Conservation (phyloP, 2,329 filamentous ascomycete species). For the Pseudofabraea citricarpa region DNA sequence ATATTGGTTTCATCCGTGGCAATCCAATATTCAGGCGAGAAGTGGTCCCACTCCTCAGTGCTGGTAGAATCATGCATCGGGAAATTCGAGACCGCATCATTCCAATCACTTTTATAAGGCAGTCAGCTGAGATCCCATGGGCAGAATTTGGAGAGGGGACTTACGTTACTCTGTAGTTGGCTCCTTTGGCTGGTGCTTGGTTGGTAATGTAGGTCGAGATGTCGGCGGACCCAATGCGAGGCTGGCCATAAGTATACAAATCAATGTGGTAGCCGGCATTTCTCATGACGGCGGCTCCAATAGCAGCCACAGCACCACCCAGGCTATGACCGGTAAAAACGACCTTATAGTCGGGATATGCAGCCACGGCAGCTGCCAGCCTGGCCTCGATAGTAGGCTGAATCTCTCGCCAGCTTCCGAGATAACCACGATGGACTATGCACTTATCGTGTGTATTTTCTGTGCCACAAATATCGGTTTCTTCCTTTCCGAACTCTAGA, state of each 20-base stretch:
- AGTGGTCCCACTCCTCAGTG: not conserved
- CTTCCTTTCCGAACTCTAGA: constrained; percentile 4
- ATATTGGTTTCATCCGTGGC: not conserved
- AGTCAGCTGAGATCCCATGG: not conserved
- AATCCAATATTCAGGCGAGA: not conserved
- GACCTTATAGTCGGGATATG: constrained; percentile 10
- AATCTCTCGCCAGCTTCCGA: constrained; percentile 13
- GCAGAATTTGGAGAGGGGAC: not conserved
- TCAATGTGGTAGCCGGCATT: not conserved
- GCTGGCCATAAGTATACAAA: not conserved
- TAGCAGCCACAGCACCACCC: not conserved
- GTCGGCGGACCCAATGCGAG: not conserved
- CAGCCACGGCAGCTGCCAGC: constrained; percentile 9
- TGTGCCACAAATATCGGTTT: constrained; percentile 10
- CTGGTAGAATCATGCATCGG: not conserved
- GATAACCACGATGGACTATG: constrained; percentile 24
- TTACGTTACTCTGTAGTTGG: not conserved
- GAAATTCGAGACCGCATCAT: not conserved
- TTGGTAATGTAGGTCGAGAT: not conserved
- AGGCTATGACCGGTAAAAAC: not conserved
- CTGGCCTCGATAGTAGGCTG: constrained; percentile 11
- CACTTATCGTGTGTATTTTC: constrained; percentile 12
- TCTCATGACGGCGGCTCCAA: not conserved
- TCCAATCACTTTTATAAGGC: not conserved
- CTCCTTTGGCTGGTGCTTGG: not conserved